Base-by-base conservation (phyloP, 345 rosid genomes). In the Salix viminalis region DNA sequence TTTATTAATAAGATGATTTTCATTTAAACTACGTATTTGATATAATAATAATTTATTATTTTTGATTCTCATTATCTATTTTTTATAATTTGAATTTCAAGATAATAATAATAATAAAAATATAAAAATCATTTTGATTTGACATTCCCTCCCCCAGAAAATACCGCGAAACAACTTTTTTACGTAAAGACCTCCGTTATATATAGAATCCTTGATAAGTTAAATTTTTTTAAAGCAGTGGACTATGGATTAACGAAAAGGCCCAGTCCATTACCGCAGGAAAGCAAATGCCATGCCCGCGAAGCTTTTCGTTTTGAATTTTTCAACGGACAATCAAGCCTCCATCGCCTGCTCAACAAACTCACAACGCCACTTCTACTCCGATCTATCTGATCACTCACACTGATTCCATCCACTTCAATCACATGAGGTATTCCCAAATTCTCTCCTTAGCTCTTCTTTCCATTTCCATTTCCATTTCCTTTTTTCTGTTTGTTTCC, bases 231-330 rank as follows among this genome's bases (percentile, higher is more conserved):
- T 18, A 5, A 7, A 7, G 10, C 1, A 24, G 28, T 4, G 26
- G 26, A 1, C 12, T 58, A 2, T 58, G 28, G 4, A n/a, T n/a
- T 58, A 12, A 10, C 28, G 9, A 0, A 30, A 12, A 24, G 73
- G 61, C 61, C 73, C 73, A 46, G 52, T 28, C 73, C 39, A 26
- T 15, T 21, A 4, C 61, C 61, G 61, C 61, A 4, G 2, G 23
- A 32, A 11, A 36, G 7, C 30, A 13, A 36, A 37, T 41, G 44
- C 18, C 75, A 30, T 72, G n/a, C 75, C 75, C 75, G 66, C 75
- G 23, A 72, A 72, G 67, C 75, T 56, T 72, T 72, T 72, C n/a
- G 4, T 21, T n/a, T 72, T 34, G 28, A n/a, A 15, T 6, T 32
- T 18, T n/a, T 11, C 12, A 6, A 23, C 13, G 11, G 21, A 46